Evolutionary conservation across 2,329 filamentous ascomycete genomes (phyloP).

Genomic region (Penicillium sp.): DNA sequence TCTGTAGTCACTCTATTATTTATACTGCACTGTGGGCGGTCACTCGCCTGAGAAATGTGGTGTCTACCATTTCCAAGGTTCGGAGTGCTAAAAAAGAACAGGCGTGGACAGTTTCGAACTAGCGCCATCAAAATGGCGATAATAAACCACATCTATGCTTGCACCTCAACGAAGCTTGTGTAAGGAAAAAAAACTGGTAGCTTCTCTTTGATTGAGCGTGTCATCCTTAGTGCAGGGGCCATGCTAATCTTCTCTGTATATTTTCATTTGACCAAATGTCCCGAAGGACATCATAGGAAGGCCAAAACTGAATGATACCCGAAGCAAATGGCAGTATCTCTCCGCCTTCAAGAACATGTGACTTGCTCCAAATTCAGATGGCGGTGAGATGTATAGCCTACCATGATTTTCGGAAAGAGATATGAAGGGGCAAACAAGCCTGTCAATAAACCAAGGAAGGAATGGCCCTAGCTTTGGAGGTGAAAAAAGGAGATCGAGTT

Average conservation of each 20-base stretch:
- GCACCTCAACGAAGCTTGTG: constrained; percentile 14
- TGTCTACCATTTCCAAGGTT: too few species aligned
- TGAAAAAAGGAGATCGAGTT: not conserved
- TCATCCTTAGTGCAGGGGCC: constrained; percentile 90
- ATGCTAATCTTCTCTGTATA: constrained; percentile 78
- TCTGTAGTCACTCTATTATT: too few species aligned
- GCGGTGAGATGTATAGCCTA: not conserved
- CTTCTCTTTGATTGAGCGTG: constrained; percentile 79
- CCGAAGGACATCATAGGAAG: constrained; percentile 36
- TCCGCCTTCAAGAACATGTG: not conserved
- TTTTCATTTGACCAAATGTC: constrained; percentile 61
- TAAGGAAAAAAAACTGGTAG: constrained; percentile 57
- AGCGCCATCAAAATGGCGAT: not conserved
- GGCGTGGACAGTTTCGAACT: not conserved
- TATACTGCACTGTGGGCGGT: too few species aligned
- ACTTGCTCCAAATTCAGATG: not conserved
- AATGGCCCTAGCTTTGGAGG: not conserved
- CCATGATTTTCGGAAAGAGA: not conserved
- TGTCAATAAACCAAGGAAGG: not conserved
- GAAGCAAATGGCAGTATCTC: not conserved
- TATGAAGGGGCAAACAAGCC: not conserved
- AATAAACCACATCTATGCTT: not conserved
- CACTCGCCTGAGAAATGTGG: too few species aligned
- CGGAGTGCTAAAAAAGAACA: not conserved
- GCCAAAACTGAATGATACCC: not conserved